phyloP scores from a whole-genome alignment of 306 rosid species.

The Arachis stenosperma region DNA sequence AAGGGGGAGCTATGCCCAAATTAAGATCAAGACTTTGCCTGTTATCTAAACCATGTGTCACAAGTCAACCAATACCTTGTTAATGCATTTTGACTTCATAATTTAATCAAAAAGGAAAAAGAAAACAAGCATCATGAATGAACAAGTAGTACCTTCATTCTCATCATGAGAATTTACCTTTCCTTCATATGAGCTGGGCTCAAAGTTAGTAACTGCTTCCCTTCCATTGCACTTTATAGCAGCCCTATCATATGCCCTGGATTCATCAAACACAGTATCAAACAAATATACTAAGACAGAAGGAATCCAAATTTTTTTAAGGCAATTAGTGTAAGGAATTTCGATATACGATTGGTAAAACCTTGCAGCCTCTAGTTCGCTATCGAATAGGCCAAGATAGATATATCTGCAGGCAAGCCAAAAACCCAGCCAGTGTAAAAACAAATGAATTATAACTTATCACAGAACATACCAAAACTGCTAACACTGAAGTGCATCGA shows the following conservation, averaged over 20 bases:
- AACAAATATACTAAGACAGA: not conserved
- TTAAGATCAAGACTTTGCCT: constrained; percentile 76
- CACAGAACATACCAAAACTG: constrained; percentile 31
- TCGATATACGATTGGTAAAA: constrained; percentile 39
- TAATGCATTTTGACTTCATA: not conserved
- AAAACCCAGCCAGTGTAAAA: constrained; percentile 38
- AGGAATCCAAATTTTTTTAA: constrained; percentile 7
- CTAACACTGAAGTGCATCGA: constrained; percentile 20
- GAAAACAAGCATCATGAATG: not conserved
- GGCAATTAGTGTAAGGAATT: constrained; percentile 28
- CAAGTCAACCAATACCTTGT: not conserved
- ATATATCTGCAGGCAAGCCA: constrained; percentile 79
- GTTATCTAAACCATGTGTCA: constrained; percentile 45
- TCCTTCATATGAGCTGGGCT: constrained; percentile 63
- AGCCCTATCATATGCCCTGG: constrained; percentile 93
- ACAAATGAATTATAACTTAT: constrained; percentile 36
- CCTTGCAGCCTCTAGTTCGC: constrained; percentile 98
- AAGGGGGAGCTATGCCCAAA: constrained; percentile 79
- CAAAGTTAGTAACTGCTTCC: constrained; percentile 91
- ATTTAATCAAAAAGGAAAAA: not conserved
- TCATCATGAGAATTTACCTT: constrained; percentile 58
- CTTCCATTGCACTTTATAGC: constrained; percentile 84
- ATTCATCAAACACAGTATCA: constrained; percentile 38
- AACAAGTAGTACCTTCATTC: constrained; percentile 53
- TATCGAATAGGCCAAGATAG: constrained; percentile 92